Conservation (phyloP, 495 filamentous ascomycete species). For the Antarctomyces pellizariae region DNA sequence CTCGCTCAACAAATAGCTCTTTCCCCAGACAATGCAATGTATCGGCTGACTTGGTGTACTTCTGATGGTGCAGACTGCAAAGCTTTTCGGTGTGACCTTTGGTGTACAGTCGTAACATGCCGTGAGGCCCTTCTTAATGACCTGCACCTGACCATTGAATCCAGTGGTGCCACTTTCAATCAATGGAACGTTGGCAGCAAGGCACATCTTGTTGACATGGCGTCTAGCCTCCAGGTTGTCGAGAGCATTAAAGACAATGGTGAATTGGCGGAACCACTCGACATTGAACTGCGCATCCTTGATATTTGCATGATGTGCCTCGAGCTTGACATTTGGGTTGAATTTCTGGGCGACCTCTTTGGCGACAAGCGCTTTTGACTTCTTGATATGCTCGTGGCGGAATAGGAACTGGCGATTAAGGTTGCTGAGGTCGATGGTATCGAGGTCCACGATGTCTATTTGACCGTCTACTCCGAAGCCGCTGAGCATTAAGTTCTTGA, state of each 20-base stretch:
- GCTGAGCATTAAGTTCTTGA: conserved; percentile 86
- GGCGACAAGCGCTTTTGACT: conserved; percentile 84
- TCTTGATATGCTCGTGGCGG: conserved; percentile 91
- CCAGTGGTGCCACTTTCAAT: conserved; percentile 96
- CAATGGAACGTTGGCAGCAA: conserved; percentile 72
- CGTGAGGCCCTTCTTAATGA: conserved; percentile 80
- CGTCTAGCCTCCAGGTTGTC: conserved; percentile 88
- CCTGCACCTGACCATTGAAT: conserved; percentile 94
- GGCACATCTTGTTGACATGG: conserved; percentile 94
- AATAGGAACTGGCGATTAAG: conserved; percentile 97
- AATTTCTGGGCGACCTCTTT: conserved; percentile 83
- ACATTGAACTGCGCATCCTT: conserved; percentile 83
- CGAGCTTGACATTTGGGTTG: conserved; percentile 70
- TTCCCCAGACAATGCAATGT: conserved; percentile 98
- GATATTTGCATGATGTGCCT: conserved; percentile 86
- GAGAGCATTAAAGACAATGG: conserved; percentile 84
- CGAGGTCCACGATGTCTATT: conserved; percentile 88
- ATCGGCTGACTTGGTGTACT: conserved; percentile 89
- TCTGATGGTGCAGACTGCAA: conserved; percentile 89
- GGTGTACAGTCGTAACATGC: conserved; percentile 91
- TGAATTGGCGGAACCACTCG: conserved; percentile 68
- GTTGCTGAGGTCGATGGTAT: conserved; percentile 95
- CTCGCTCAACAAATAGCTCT: conserved; percentile 84
- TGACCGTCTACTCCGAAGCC: conserved; percentile 96
- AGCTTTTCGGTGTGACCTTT: conserved; percentile 74